phyloP scores from a whole-genome alignment of 257 asterid genomes.

The Pogostemon cablin region DNA sequence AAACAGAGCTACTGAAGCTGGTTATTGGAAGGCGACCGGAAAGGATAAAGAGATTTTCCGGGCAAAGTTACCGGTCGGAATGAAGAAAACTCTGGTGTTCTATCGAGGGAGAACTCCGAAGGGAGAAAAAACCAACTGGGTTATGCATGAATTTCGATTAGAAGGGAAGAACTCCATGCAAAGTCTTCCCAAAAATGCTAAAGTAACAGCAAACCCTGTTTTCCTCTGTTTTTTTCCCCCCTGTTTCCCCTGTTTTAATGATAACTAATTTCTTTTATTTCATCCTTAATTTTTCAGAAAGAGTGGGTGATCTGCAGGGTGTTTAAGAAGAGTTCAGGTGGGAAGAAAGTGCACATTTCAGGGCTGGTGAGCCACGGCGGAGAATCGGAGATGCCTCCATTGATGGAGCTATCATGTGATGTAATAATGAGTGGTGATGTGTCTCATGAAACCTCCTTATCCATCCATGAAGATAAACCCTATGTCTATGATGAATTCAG shows the following conservation, averaged over 20 bases:
- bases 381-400: constrained; percentile 48
- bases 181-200: constrained; percentile 47
- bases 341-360: constrained; percentile 63
- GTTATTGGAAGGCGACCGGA: constrained; percentile 87
- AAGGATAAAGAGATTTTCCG: constrained; percentile 66
- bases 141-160: constrained; percentile 76
- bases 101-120: constrained; percentile 75
- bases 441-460: constrained; percentile 57
- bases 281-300: constrained; percentile 43
- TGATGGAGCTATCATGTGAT: constrained; percentile 55
- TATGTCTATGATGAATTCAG: constrained; percentile 29
- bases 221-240: constrained; percentile 43
- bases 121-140: constrained; percentile 75
- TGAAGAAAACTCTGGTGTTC: constrained; percentile 79
- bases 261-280: neutral
- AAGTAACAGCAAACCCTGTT: constrained; percentile 35
- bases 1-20: constrained; percentile 75
- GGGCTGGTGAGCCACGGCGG: constrained; percentile 32
- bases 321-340: constrained; percentile 66
- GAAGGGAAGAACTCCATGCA: constrained; percentile 52
- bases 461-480: constrained; percentile 41
- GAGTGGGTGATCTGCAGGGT: constrained; percentile 88
- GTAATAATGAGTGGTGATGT: constrained; percentile 8
- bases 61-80: constrained; percentile 56
- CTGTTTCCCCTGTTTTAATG: constrained; percentile 38